These are phyloP conservation scores for Sclerotinia subarctica DNA, from an alignment of 2,329 filamentous ascomycete genomes.

Conservation along the genomic window DNA sequence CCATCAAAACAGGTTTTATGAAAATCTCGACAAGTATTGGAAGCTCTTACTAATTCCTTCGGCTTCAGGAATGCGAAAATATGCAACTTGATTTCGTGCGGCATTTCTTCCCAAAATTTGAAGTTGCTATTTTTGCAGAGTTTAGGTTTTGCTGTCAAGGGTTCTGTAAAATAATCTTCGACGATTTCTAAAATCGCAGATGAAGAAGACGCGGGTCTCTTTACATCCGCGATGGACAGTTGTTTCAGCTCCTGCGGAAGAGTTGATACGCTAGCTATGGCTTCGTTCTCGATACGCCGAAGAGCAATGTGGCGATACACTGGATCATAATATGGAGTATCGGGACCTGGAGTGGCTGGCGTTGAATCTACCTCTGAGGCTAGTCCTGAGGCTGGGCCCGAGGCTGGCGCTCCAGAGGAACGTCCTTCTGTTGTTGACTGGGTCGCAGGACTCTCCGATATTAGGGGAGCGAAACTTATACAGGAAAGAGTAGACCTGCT, in stretches of 20 bases:
- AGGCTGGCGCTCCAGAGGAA: slow-evolving; percentile 35
- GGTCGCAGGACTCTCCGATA: slow-evolving; percentile 29
- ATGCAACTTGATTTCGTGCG: slow-evolving; percentile 75
- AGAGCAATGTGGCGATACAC: slow-evolving; percentile 28
- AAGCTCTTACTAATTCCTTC: slow-evolving; percentile 75
- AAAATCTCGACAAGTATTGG: slow-evolving; percentile 74
- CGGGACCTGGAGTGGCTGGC: slow-evolving; percentile 33
- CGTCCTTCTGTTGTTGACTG: slow-evolving; percentile 29
- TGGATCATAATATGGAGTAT: slow-evolving; percentile 31
- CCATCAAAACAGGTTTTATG: slow-evolving; percentile 87
- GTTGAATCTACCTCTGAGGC: slow-evolving; percentile 18
- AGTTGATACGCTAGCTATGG: slow-evolving; percentile 26
- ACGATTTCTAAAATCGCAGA: slow-evolving; percentile 33
- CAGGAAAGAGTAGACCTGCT: slow-evolving; percentile 35
- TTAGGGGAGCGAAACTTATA: slow-evolving; percentile 34
- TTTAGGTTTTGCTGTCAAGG: slow-evolving; percentile 23
- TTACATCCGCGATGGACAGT: slow-evolving; percentile 25
- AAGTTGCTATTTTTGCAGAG: slow-evolving; percentile 42
- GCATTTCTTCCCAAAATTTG: slow-evolving; percentile 78
- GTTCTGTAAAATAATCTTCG: slow-evolving; percentile 38
- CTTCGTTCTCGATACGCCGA: slow-evolving; percentile 28
- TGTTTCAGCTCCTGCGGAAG: slow-evolving; percentile 29
- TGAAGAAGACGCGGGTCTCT: slow-evolving; percentile 25
- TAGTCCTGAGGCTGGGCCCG: slow-evolving; percentile 17
- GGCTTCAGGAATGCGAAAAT: slow-evolving; percentile 75